phyloP scores from a whole-genome alignment of 345 rosid species.

The Microcos paniculata region DNA sequence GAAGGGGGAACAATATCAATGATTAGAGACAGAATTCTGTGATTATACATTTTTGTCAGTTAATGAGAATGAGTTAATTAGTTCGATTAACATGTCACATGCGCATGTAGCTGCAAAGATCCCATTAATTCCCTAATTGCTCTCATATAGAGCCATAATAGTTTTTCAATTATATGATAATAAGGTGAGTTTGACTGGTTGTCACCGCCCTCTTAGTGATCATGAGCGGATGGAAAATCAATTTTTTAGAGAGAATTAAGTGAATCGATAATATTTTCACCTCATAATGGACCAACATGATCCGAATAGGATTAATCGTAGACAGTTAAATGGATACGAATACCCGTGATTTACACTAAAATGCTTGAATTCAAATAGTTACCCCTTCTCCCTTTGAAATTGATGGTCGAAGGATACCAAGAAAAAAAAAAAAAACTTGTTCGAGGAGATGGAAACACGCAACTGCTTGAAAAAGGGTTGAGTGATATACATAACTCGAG shows the following conservation, averaged over 20 bases:
- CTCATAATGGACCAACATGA: too few species aligned
- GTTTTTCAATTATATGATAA: background rate
- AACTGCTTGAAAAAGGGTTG: background rate
- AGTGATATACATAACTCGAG: background rate
- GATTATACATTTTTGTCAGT: constrained; percentile 4
- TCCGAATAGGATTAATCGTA: too few species aligned
- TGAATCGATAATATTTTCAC: too few species aligned
- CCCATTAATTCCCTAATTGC: background rate
- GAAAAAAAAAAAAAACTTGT: background rate
- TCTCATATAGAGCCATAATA: background rate
- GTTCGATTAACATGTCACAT: constrained; percentile 2
- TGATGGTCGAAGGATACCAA: background rate
- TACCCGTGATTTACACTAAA: too few species aligned
- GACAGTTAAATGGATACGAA: too few species aligned
- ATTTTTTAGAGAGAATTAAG: too few species aligned
- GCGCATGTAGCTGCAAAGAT: background rate
- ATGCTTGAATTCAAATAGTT: background rate
- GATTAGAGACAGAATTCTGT: background rate
- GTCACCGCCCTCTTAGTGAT: background rate
- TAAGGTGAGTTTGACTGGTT: background rate
- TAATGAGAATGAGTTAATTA: background rate
- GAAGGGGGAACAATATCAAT: background rate
- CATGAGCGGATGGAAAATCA: background rate
- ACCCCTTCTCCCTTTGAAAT: background rate
- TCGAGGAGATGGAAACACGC: background rate